Base-by-base conservation (phyloP, 169 alveolate genomes). In the Condylostoma magnum region DNA sequence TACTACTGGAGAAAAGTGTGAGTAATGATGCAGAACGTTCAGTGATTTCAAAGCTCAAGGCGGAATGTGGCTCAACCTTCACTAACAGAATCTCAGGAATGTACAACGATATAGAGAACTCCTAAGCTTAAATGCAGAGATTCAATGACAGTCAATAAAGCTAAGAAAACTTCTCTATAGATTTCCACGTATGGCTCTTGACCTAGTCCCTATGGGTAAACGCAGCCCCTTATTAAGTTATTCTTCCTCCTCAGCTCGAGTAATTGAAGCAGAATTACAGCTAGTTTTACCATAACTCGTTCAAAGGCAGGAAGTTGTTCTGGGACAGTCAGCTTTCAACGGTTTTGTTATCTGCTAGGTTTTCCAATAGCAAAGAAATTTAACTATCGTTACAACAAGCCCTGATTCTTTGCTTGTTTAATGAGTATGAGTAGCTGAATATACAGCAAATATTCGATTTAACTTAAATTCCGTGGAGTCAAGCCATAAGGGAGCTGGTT, bases 51-150 rank as follows among this genome's bases (percentile, higher is more conserved):
- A 75, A 69, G 27, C 73, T 82, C 25, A 76, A 76, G 44, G 54
- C 70, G 33, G 90, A 80, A 54, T 85, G 92, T 63, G 89, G 92
- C 33, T 80, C 74, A 6, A 50, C 46, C 6, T 67, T 67, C 50
- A 67, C 84, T 22, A 57, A 52, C 27, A 80, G 83, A 46, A 77
- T 78, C 22, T 82, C 71, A 18, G 85, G 76, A 6, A 79, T 85
- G 65, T 43, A 80, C n/a, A 77, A 68, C 27, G 89, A 85, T 66
- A 47, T 80, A 20, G 56, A 70, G 1, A 30, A 65, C 18, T 69
- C 81, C 47, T 48, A 71, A 31, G 8, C 22, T 5, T 48, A 63
- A 10, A 79, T 63, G 77, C 33, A 71, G 12, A 48, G 53, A 20
- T 79, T 72, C 69, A 38, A 65, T n/a, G 31, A 60, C 36, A 12